A percentile compares a stretch with the other conserved stretches of the same genome.
Evolutionary conservation across 2,329 filamentous ascomycete genomes (phyloP).

Genomic region (Neofusicoccum ribis): DNA sequence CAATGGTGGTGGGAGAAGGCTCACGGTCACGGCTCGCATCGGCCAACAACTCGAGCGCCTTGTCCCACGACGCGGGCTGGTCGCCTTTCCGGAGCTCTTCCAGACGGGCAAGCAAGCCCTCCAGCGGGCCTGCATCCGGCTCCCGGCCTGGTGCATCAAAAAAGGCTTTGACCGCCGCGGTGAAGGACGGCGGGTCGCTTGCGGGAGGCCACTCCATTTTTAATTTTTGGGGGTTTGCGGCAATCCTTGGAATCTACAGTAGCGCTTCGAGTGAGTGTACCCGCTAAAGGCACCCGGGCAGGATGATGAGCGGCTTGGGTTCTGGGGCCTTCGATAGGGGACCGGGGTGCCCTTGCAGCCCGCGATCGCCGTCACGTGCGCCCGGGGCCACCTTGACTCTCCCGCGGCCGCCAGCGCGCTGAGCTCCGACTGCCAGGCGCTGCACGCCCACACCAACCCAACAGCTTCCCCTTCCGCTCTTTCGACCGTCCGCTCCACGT

Average conservation of each 20-base stretch:
- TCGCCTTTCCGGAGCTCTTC: slow-evolving; percentile 15
- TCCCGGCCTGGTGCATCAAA: slow-evolving; percentile 9
- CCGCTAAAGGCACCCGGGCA: background rate
- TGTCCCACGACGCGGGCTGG: slow-evolving; percentile 9
- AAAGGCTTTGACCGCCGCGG: slow-evolving; percentile 1
- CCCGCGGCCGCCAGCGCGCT: background rate
- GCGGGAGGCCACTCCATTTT: slow-evolving; percentile 17
- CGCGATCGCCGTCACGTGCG: slow-evolving; percentile 2
- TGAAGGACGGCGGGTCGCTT: background rate
- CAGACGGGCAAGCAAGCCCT: background rate
- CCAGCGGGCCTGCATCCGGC: background rate
- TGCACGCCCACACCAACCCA: background rate
- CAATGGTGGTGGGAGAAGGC: background rate
- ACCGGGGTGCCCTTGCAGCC: background rate
- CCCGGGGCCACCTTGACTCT: slow-evolving; percentile 8
- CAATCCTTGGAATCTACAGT: background rate
- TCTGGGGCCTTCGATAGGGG: slow-evolving; percentile 17
- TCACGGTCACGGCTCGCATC: slow-evolving; percentile 17
- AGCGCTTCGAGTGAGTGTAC: background rate
- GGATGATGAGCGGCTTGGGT: background rate
- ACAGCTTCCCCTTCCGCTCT: background rate
- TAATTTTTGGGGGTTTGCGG: no score
- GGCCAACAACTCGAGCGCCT: slow-evolving; percentile 8
- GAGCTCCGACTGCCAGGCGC: background rate
- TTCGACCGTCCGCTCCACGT: background rate